Base-by-base conservation (phyloP, 2,329 filamentous ascomycete genomes). In the Albifimbria verrucaria region DNA sequence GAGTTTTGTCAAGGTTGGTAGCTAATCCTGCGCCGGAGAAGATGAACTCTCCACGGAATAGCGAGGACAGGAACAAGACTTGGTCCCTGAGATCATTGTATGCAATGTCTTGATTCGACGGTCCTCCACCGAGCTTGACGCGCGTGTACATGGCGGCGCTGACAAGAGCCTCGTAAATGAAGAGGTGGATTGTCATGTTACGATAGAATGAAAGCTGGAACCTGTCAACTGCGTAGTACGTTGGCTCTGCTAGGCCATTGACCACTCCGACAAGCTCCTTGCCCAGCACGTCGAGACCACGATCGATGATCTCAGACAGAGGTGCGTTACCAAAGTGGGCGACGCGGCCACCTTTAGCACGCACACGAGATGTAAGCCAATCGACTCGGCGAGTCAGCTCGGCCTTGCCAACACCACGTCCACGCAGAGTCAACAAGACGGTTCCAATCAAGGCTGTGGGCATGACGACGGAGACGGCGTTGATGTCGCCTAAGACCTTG, bases 181-280 rank as follows among this genome's bases (percentile, higher is more conserved):
- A 99, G 5, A 99, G 81, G 67, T 99, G 94, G 56, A 99, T 99
- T 0, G 93, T 97, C 94, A 97, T 97, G 71, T 99, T 99, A 50
- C 94, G 87, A 73, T 99, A 99, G 71, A 99, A 99, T 0, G 92
- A 96, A 10, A 99, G 81, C 67, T 99, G 94, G 76, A 99, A 99
- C 50, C 92, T 83, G 69, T 99, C 94, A 39, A 97, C 92, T 4
- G 94, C 94, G 64, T 90, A 96, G 71, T 90, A 97, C 0, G 94
- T 97, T 18, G 90, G 90, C 68, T 99, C 94, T 0, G 89, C 88
- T 5, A 99, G 74, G 1, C 87, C 90, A 36, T 87, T 81, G 0
- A 96, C 80, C 4, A 87, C 77, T 4, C 92, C 91, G 0, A 99
- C 92, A 2, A 99, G 80, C 49, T 94, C 89, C 51, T 90, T 90